A percentile compares a stretch with the other conserved stretches of the same genome.
phyloP scores from a whole-genome alignment of 2,329 filamentous ascomycete genomes.

The Cryphonectria parasitica region DNA sequence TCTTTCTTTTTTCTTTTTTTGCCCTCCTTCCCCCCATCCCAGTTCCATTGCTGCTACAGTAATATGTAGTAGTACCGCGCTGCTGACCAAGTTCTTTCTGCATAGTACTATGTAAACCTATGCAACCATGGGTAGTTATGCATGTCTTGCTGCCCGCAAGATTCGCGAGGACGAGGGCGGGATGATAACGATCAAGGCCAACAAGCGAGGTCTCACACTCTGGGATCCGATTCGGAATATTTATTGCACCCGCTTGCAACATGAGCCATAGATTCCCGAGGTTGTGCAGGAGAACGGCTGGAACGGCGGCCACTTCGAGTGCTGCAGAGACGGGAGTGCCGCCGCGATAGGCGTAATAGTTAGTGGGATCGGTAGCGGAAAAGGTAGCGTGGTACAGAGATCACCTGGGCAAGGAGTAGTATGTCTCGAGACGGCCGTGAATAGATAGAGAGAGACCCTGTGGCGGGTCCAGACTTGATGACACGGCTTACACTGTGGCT shows the following conservation, averaged over 20 bases:
- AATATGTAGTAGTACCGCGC: background rate
- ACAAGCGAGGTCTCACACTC: slow-evolving; percentile 17
- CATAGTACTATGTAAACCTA: background rate
- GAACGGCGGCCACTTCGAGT: slow-evolving; percentile 11
- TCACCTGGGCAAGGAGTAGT: background rate
- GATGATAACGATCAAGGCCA: background rate
- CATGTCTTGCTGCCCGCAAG: background rate
- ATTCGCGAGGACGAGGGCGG: background rate
- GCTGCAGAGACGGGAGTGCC: slow-evolving; percentile 16
- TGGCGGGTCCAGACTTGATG: too few relatives aligned
- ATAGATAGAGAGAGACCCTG: background rate
- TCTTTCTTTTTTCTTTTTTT: background rate
- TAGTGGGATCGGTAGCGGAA: background rate
- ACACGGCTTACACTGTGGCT: background rate
- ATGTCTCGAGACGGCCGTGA: background rate
- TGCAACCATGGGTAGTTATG: background rate
- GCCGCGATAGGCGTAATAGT: slow-evolving; percentile 15
- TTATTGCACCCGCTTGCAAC: slow-evolving; percentile 16
- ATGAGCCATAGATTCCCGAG: slow-evolving; percentile 22
- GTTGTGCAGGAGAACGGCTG: slow-evolving; percentile 13
- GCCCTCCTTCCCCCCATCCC: too few relatives aligned
- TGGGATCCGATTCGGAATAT: slow-evolving; percentile 8
- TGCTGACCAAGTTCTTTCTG: background rate
- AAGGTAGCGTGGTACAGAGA: slow-evolving; percentile 14
- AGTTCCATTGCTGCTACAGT: background rate